phyloP scores from a whole-genome alignment of 2,329 filamentous ascomycete species.

The Cyphellophora attinorum region DNA sequence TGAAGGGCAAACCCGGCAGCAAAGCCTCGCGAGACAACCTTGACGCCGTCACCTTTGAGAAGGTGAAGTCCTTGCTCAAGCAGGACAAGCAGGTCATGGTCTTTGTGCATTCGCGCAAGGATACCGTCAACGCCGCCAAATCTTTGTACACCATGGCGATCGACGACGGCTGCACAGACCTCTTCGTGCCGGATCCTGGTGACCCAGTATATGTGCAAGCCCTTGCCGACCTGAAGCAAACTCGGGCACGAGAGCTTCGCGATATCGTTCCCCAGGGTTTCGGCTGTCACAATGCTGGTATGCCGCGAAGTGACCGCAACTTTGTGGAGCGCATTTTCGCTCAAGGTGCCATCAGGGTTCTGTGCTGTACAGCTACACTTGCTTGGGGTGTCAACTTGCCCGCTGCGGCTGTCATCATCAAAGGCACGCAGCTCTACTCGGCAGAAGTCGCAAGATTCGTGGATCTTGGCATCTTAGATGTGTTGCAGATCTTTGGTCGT shows the following conservation, averaged over 20 bases:
- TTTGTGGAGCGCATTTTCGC: constrained; percentile 88
- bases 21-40: constrained; percentile 81
- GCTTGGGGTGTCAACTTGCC: constrained; percentile 99
- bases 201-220: constrained; percentile 60
- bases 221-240: constrained; percentile 73
- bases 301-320: constrained; percentile 89
- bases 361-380: constrained; percentile 95
- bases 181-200: constrained; percentile 78
- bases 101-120: constrained; percentile 93
- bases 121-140: constrained; percentile 80
- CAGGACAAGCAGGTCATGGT: constrained; percentile 97
- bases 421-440: constrained; percentile 94
- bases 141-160: constrained; percentile 78
- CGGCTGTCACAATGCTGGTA: constrained; percentile 92
- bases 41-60: constrained; percentile 80
- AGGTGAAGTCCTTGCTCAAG: constrained; percentile 86
- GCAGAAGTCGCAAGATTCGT: constrained; percentile 94
- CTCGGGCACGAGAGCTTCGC: constrained; percentile 74
- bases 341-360: constrained; percentile 87
- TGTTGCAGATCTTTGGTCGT: constrained; percentile 96
- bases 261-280: constrained; percentile 86
- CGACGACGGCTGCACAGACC: constrained; percentile 66
- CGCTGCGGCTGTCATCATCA: constrained; percentile 93
- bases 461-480: constrained; percentile 90
- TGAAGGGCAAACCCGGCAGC: constrained; percentile 78